Percentiles rank a stretch among this genome's conserved stretches.
phyloP scores from a whole-genome alignment of 257 asterid species.

The Echium plantagineum region DNA sequence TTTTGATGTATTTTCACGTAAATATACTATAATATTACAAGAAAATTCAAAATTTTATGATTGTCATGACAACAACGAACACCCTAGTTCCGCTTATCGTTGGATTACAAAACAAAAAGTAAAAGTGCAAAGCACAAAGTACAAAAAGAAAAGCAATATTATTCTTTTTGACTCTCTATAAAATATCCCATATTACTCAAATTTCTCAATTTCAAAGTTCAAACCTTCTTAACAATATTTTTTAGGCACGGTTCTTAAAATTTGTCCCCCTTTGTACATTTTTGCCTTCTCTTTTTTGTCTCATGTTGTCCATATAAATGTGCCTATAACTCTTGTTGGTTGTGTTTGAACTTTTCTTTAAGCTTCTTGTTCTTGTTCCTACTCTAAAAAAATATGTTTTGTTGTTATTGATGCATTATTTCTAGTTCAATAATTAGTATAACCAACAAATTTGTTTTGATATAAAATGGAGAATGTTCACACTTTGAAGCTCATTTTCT shows the following conservation, averaged over 20 bases:
- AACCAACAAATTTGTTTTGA: neutral
- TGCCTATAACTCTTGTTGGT: neutral
- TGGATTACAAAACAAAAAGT: conserved; percentile 28
- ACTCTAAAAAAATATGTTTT: conserved; percentile 3
- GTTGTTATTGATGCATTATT: neutral
- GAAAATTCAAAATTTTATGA: too few relatives aligned
- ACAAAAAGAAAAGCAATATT: conserved; percentile 34
- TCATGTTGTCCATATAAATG: too few relatives aligned
- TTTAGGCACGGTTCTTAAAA: conserved; percentile 43
- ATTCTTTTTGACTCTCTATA: neutral
- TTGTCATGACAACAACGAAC: too few relatives aligned
- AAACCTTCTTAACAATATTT: conserved; percentile 37
- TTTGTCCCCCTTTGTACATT: conserved; percentile 19
- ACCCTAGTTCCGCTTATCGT: too few relatives aligned
- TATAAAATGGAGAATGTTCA: conserved; percentile 32
- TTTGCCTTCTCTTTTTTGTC: conserved; percentile 1
- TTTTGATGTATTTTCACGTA: too few relatives aligned
- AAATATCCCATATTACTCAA: conserved; percentile 33
- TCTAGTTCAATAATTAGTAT: neutral
- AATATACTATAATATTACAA: too few relatives aligned
- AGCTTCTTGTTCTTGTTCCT: conserved; percentile 9
- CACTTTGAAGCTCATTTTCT: conserved; percentile 20
- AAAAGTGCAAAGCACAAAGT: conserved; percentile 20
- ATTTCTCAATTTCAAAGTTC: conserved; percentile 26
- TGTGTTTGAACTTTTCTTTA: conserved; percentile 15